Evolutionary conservation across 2,329 filamentous ascomycete genomes (phyloP), one percentile per base, ranked within the genome.

Genomic region (Apiospora malaysiana): DNA sequence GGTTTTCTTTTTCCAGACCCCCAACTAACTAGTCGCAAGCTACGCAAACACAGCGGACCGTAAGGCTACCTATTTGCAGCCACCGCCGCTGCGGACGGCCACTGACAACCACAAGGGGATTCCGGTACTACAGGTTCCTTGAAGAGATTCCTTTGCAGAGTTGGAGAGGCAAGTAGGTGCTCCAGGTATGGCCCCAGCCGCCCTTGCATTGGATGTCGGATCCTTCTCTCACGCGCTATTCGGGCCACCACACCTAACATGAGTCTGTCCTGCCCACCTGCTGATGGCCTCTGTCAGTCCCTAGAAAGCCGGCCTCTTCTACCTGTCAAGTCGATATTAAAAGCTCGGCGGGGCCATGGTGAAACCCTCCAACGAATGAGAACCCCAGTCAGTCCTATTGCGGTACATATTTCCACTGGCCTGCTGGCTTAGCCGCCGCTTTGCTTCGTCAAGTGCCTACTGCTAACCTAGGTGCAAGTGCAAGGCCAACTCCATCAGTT

Each of bases 401-500:
- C 32, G 21, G 32, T 63, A 40, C 56, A 21, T 32, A 37, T 40
- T 40, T 40, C 32, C 9, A 63, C 56, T 40, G 27, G 56, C 56
- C 37, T 63, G n/a, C 56, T 63, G 56, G 56, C 56, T 63, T 63
- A 63, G 56, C 56, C 82, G 79, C 81, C 81, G 81, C 81, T 81
- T 77, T 70, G 56, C 78, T 76, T 75, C 75, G 76, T 77, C 79
- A 76, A 77, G 79, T 79, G 77, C 77, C 32, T 32, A 32, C n/a
- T n/a, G n/a, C n/a, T n/a, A n/a, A n/a, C n/a, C n/a, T n/a, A n/a
- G n/a, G n/a, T n/a, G n/a, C n/a, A n/a, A 77, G 79, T 79, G 77
- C 77, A 77, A 78, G 80, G 80, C 81, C 80, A 80, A 79, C 78
- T 81, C 79, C 76, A 75, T 78, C 75, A 59, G 75, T 74, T 75